These are phyloP conservation scores for Rhodotorula taiwanensis DNA, from an alignment of 768 basidiomycete species.

Conservation along the genomic window DNA sequence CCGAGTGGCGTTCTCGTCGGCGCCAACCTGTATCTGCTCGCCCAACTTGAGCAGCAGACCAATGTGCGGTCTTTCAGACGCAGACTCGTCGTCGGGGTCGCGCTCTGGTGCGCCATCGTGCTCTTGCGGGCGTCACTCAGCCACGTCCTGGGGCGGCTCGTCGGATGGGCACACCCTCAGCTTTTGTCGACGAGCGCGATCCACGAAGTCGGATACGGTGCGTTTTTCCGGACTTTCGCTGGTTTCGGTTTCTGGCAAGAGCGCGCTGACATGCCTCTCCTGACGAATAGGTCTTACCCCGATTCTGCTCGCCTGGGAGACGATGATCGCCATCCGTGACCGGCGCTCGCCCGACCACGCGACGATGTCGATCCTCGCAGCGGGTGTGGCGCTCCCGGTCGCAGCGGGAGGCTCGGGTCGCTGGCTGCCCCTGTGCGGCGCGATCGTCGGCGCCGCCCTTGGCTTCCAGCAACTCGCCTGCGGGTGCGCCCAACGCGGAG, in stretches of 20 bases:
- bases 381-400: constrained; percentile 5
- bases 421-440: constrained; percentile 5
- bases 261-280: not conserved
- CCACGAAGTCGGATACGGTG: constrained; percentile 22
- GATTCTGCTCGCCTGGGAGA: constrained; percentile 11
- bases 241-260: fast-evolving
- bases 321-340: not conserved
- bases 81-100: not conserved
- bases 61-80: not conserved
- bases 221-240: not conserved
- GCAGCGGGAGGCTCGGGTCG: constrained; percentile 5
- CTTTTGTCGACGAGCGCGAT: constrained; percentile 18
- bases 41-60: not conserved
- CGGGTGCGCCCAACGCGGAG: not conserved
- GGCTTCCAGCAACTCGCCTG: not conserved
- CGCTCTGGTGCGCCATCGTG: constrained; percentile 10
- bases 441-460: not conserved
- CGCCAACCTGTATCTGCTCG: constrained; percentile 1
- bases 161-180: constrained; percentile 25
- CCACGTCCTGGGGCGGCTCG: constrained; percentile 18
- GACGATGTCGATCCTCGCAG: not conserved
- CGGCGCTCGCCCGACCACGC: too few species aligned
- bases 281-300: constrained; percentile 9
- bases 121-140: not conserved
- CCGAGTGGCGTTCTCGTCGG: not conserved